A percentile compares a stretch with the other conserved stretches of the same genome.
phyloP scores from a whole-genome alignment of 2,329 filamentous ascomycete genomes.

The Beauveria caledonica region DNA sequence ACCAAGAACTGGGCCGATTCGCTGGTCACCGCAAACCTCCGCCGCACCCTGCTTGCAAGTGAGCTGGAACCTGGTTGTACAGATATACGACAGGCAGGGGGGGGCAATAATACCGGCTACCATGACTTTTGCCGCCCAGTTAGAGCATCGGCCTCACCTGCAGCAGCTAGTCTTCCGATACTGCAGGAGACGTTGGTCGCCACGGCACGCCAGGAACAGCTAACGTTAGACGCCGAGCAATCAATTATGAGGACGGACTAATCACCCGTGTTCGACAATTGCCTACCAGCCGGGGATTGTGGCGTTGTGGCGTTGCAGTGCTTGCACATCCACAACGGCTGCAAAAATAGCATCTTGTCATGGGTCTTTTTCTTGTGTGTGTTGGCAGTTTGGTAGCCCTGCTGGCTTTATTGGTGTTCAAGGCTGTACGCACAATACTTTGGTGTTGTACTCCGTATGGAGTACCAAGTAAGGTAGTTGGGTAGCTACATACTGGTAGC shows the following conservation, averaged over 20 bases:
- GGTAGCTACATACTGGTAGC: neutral
- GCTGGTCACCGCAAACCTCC: neutral
- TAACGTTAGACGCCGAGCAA: constrained; percentile 6
- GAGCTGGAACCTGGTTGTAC: neutral
- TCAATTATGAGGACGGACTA: constrained; percentile 7
- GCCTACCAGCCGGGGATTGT: neutral
- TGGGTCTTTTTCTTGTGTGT: neutral
- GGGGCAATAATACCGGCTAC: neutral
- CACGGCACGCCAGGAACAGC: constrained; percentile 2
- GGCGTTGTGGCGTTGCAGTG: neutral
- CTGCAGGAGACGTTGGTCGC: neutral
- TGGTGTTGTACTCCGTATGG: neutral
- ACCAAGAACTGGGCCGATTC: constrained; percentile 5
- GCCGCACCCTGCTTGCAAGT: no score
- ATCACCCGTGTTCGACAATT: neutral
- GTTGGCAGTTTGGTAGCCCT: constrained; percentile 6
- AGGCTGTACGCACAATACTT: constrained; percentile 1
- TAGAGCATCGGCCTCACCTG: neutral
- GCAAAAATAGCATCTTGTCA: constrained; percentile 5
- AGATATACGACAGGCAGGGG: neutral
- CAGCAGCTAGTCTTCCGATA: constrained; percentile 3
- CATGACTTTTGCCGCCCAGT: neutral
- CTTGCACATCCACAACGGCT: constrained; percentile 1
- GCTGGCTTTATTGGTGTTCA: neutral
- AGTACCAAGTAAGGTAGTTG: no score